Conservation (phyloP, 108 stramenopile genomes). For the Pseudonitzschia multiseries region DNA sequence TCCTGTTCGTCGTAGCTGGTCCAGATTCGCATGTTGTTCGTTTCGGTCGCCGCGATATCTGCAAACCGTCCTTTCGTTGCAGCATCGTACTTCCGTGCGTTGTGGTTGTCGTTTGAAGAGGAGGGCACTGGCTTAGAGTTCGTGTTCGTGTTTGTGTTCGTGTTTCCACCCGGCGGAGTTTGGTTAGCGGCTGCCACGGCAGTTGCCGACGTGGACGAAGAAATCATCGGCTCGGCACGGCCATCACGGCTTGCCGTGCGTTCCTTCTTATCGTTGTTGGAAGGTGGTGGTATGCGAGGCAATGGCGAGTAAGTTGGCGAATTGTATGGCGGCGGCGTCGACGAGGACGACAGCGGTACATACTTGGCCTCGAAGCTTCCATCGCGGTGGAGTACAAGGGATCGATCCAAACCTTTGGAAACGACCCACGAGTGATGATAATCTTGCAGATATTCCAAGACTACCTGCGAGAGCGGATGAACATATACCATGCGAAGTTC, state of each 20-base stretch:
- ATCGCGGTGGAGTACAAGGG: constrained; percentile 60
- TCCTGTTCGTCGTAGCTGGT: constrained; percentile 71
- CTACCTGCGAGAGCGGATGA: constrained; percentile 80
- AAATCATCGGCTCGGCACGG: background rate
- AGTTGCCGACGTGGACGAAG: background rate
- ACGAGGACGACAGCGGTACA: background rate
- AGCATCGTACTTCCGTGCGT: background rate
- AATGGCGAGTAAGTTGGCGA: background rate
- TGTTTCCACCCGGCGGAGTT: background rate
- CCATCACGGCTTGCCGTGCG: background rate
- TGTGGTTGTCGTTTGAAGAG: background rate
- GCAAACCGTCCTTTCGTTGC: background rate
- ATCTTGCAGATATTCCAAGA: constrained; percentile 74
- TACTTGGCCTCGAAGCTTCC: constrained; percentile 71
- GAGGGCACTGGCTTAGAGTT: background rate
- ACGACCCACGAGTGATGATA: constrained; percentile 50
- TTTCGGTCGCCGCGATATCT: background rate
- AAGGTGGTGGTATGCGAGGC: background rate
- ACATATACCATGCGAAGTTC: constrained; percentile 45
- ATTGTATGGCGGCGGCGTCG: background rate
- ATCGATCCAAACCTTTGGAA: constrained; percentile 46
- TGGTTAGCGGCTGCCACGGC: background rate
- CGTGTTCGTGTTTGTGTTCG: background rate
- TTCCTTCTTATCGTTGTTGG: background rate
- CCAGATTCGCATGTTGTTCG: constrained; percentile 39